Evolutionary conservation across 2,329 filamentous ascomycete species (phyloP).

Genomic region (Ophiocordyceps camponoti-leonardi): DNA sequence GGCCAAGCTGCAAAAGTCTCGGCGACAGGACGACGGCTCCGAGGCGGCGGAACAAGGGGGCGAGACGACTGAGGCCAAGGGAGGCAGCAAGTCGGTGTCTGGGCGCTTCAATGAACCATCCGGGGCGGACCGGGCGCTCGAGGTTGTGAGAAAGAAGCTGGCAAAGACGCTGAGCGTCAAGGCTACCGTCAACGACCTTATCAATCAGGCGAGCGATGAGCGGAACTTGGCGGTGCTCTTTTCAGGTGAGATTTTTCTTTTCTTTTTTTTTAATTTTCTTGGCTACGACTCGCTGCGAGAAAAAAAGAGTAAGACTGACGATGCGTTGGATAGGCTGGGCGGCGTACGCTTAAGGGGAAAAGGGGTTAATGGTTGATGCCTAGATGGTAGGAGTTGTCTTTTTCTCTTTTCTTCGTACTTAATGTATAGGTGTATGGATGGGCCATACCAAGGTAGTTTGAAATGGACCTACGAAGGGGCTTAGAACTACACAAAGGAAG

Average conservation of each 20-base stretch:
- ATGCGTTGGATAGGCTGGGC: conserved; percentile 21
- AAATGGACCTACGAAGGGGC: no score
- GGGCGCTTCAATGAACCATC: conserved; percentile 35
- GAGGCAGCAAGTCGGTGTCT: conserved; percentile 10
- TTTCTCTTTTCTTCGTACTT: no score
- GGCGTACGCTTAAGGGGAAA: conserved; percentile 27
- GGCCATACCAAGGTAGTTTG: no score
- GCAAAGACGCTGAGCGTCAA: conserved; percentile 86
- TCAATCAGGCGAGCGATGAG: conserved; percentile 90
- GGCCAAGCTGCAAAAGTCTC: conserved; percentile 45
- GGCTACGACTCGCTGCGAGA: no score
- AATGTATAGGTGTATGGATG: no score
- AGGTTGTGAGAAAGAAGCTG: conserved; percentile 90
- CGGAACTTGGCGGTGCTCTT: conserved; percentile 82
- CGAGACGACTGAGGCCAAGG: conserved; percentile 23
- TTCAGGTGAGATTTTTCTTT: conserved; percentile 38
- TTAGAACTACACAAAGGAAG: no score
- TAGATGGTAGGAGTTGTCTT: no score
- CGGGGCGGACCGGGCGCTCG: conserved; percentile 81
- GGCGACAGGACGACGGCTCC: conserved; percentile 28
- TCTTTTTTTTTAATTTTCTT: no score
- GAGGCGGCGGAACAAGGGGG: conserved; percentile 17
- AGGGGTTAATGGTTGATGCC: no score
- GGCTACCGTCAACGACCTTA: conserved; percentile 91
- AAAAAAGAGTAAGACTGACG: no score